Percentiles rank a stretch among this genome's conserved stretches.
phyloP scores from a whole-genome alignment of 2,329 filamentous ascomycete species.

The Monosporascus sp. region DNA sequence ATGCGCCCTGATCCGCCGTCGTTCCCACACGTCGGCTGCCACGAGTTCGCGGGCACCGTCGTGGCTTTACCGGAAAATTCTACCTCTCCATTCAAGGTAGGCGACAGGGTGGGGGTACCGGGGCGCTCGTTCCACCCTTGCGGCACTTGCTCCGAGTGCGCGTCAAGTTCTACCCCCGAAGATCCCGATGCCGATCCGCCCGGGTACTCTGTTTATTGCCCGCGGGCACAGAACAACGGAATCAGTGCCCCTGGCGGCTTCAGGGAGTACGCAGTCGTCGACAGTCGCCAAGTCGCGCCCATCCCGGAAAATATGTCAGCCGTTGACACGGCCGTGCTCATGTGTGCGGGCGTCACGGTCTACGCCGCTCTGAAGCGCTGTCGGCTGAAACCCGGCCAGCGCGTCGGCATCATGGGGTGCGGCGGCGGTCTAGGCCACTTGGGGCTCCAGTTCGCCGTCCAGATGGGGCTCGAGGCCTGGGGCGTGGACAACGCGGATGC shows the following conservation, averaged over 20 bases:
- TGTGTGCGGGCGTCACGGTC: conserved; percentile 39
- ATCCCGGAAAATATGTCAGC: conserved; percentile 27
- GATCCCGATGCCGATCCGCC: conserved; percentile 27
- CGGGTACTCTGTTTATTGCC: conserved; percentile 36
- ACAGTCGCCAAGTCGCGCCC: conserved; percentile 29
- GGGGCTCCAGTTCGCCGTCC: conserved; percentile 21
- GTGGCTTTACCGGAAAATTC: conserved; percentile 22
- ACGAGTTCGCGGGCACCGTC: conserved; percentile 41
- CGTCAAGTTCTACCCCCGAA: conserved; percentile 8
- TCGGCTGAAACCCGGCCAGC: conserved; percentile 21
- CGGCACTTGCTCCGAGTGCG: conserved; percentile 36
- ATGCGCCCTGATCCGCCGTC: conserved; percentile 26
- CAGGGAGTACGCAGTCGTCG: conserved; percentile 36
- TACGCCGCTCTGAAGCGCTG: conserved; percentile 35
- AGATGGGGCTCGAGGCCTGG: conserved; percentile 28
- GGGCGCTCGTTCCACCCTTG: conserved; percentile 36
- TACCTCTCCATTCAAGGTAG: conserved; percentile 9
- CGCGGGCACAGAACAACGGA: conserved; percentile 17
- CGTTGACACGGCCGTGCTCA: conserved; percentile 34
- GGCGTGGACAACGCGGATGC: conserved; percentile 34
- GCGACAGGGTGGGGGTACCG: conserved; percentile 34
- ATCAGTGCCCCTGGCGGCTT: conserved; percentile 31
- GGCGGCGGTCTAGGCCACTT: conserved; percentile 26
- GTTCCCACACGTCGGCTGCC: conserved; percentile 39
- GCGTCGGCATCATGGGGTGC: conserved; percentile 35